Evolutionary conservation across 805 yeast species (phyloP).

Genomic region (Yarrowia phangngaensis): DNA sequence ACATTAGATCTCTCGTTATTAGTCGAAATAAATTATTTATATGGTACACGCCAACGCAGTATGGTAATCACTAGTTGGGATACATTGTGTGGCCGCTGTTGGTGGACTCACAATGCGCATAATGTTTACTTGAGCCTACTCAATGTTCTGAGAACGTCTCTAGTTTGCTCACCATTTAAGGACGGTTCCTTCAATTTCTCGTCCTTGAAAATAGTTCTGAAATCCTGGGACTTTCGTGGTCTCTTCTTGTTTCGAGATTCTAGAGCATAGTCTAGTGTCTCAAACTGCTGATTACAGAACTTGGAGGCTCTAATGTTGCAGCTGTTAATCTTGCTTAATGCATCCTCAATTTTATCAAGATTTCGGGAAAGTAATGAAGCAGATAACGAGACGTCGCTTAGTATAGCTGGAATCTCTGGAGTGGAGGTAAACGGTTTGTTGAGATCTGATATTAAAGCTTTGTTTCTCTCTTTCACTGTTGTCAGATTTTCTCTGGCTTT

Average conservation of each 20-base stretch:
- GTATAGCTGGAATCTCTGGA: neutral
- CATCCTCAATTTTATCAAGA: constrained; percentile 29
- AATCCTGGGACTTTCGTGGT: constrained; percentile 23
- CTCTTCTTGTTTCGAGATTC: constrained; percentile 6
- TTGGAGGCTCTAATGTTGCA: constrained; percentile 30
- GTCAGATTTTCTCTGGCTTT: neutral
- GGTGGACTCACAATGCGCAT: too few relatives aligned
- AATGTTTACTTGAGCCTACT: constrained; percentile 9
- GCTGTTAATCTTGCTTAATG: constrained; percentile 31
- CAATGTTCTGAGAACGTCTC: constrained; percentile 20
- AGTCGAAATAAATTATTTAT: constrained; percentile 20
- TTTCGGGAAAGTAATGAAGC: constrained; percentile 11
- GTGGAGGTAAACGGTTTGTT: constrained; percentile 4
- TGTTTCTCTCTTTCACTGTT: constrained; percentile 1
- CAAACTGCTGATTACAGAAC: constrained; percentile 30
- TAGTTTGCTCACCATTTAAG: constrained; percentile 3
- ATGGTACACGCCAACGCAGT: constrained; percentile 26
- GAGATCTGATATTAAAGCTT: neutral
- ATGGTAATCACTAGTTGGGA: too few relatives aligned
- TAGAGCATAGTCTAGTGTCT: constrained; percentile 22
- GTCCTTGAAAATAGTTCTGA: constrained; percentile 16
- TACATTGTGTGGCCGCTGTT: too few relatives aligned
- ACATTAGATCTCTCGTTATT: neutral
- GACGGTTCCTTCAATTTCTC: constrained; percentile 5
- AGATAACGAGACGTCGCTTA: constrained; percentile 1